Conservation (phyloP, 2,329 filamentous ascomycete genomes). For the Sporothrix curviconia region DNA sequence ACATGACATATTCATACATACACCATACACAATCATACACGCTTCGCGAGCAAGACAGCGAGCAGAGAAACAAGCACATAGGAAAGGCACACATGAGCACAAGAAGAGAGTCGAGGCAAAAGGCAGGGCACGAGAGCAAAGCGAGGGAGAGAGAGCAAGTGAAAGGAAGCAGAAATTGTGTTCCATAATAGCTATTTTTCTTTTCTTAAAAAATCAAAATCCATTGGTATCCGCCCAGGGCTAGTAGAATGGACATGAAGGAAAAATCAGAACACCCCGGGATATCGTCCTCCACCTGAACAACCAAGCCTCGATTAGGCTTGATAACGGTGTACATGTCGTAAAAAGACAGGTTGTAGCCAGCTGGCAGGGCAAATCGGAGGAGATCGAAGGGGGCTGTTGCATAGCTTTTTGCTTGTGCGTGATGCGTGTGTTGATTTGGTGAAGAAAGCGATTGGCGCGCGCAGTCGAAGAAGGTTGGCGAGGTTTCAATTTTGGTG, state of each 20-base stretch:
- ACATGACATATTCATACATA: neutral
- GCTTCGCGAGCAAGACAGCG: too few species aligned
- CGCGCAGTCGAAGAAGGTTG: constrained; percentile 1
- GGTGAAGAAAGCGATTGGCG: neutral
- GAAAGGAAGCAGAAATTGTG: neutral
- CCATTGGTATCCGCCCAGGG: neutral
- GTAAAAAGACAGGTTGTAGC: too few species aligned
- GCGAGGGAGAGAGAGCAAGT: neutral
- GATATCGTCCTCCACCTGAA: neutral
- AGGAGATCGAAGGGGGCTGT: too few species aligned
- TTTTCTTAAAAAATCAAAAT: neutral
- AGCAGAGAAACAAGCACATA: too few species aligned
- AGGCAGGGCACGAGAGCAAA: neutral
- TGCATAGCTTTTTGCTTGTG: neutral
- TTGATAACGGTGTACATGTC: neutral
- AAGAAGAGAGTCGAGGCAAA: too few species aligned
- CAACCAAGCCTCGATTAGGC: neutral
- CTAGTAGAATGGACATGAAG: neutral
- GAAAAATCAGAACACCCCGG: neutral
- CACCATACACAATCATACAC: neutral
- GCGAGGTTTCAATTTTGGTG: constrained; percentile 9
- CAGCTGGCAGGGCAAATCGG: too few species aligned
- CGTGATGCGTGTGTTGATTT: neutral
- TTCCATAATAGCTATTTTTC: constrained; percentile 8
- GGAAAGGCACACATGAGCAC: too few species aligned